These are phyloP conservation scores for Talaromyces verruculosus DNA, from an alignment of 2,329 filamentous ascomycete species.

Conservation along the genomic window DNA sequence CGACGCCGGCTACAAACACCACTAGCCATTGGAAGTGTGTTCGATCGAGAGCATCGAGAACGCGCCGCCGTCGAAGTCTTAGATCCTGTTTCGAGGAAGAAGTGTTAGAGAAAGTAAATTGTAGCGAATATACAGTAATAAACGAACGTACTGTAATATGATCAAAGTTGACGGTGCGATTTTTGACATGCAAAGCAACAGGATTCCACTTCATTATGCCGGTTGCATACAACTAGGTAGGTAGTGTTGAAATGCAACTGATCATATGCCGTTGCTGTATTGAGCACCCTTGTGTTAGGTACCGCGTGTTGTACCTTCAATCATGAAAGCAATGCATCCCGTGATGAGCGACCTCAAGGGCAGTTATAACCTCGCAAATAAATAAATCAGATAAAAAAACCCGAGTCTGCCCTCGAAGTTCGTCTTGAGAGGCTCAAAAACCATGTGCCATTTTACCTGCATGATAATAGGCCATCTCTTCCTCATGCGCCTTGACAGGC, in stretches of 20 bases:
- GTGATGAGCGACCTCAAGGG: not conserved
- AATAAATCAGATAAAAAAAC: not conserved
- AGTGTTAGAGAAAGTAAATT: not conserved
- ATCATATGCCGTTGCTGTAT: not conserved
- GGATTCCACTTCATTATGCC: conserved; percentile 19
- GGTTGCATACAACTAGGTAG: not conserved
- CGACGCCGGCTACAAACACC: conserved; percentile 21
- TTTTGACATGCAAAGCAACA: conserved; percentile 23
- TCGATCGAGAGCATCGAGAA: conserved; percentile 25
- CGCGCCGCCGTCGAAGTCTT: conserved; percentile 21
- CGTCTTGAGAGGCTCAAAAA: conserved; percentile 7
- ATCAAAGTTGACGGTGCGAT: conserved; percentile 24
- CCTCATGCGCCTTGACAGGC: not conserved
- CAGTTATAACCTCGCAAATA: not conserved
- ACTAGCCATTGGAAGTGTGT: conserved; percentile 25
- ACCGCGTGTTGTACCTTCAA: not conserved
- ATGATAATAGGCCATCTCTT: not conserved
- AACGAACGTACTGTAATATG: conserved; percentile 23
- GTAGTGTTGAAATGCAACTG: not conserved
- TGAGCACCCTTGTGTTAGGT: not conserved
- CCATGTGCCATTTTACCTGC: conserved; percentile 2
- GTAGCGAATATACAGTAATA: not conserved
- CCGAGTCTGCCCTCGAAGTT: not conserved
- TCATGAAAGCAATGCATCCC: not conserved
- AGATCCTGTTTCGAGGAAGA: conserved; percentile 18